Evolutionary conservation across 129 eudicot species (phyloP).

Genomic region (Mikania micrantha): DNA sequence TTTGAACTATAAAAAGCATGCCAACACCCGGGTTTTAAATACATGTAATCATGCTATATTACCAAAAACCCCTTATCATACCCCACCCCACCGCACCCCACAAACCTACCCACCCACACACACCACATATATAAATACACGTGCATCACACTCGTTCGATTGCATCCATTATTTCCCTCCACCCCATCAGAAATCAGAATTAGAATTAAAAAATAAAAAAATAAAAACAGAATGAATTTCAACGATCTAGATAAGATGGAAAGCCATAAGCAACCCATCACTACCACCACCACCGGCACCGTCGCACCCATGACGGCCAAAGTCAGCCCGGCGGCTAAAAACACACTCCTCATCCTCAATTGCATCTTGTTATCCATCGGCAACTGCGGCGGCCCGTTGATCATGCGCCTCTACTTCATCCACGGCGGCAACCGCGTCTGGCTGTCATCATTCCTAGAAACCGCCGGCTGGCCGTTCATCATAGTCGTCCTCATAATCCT

Average conservation of each 20-base stretch:
- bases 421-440: constrained; percentile 39
- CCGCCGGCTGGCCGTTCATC: constrained; percentile 32
- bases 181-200: too few species aligned
- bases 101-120: too few species aligned
- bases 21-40: too few species aligned
- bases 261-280: neutral
- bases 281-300: neutral
- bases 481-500: constrained; percentile 13
- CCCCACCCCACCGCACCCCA: too few species aligned
- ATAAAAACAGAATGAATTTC: neutral
- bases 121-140: too few species aligned
- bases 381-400: constrained; percentile 33
- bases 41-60: too few species aligned
- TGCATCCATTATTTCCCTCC: too few species aligned
- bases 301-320: neutral
- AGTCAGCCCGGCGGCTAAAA: constrained; percentile 3
- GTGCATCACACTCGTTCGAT: too few species aligned
- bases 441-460: constrained; percentile 16
- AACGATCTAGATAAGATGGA: neutral
- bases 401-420: constrained; percentile 39
- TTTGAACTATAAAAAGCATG: too few species aligned
- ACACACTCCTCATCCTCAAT: constrained; percentile 14
- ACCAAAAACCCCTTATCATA: too few species aligned
- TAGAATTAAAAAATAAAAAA: too few species aligned
- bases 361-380: constrained; percentile 30